phyloP scores from a whole-genome alignment of 2,329 filamentous ascomycete genomes.

The Lachnum nothofagi region DNA sequence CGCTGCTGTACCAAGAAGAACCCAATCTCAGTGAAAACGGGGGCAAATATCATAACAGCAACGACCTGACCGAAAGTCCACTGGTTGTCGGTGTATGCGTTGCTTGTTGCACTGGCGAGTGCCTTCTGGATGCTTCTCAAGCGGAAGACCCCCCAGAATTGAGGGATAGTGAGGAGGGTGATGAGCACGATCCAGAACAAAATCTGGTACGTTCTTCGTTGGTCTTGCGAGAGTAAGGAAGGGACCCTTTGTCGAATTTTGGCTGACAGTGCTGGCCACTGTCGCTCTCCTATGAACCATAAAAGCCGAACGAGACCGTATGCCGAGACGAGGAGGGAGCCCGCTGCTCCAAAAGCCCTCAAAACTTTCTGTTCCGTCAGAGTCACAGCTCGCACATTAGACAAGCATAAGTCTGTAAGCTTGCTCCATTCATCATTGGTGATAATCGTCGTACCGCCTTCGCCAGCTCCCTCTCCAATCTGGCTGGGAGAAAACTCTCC shows the following conservation, averaged over 20 bases:
- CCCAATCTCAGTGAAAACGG: conserved; percentile 8
- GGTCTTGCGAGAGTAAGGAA: background rate
- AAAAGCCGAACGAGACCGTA: conserved; percentile 5
- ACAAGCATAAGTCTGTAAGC: conserved; percentile 2
- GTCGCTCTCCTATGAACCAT: conserved; percentile 6
- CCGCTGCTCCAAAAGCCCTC: conserved; percentile 5
- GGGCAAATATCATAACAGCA: conserved; percentile 13
- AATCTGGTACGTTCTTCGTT: background rate
- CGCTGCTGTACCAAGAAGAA: too few species aligned
- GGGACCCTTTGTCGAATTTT: background rate
- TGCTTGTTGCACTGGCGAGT: conserved; percentile 5
- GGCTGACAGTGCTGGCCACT: background rate
- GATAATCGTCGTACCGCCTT: conserved; percentile 7
- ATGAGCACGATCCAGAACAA: background rate
- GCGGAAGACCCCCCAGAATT: conserved; percentile 12
- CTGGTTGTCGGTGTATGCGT: conserved; percentile 12
- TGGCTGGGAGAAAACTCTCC: conserved; percentile 10
- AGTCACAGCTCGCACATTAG: background rate
- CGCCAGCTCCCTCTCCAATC: conserved; percentile 5
- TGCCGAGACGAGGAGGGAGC: background rate
- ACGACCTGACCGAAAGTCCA: conserved; percentile 17
- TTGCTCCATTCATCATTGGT: conserved; percentile 8
- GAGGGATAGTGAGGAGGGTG: conserved; percentile 8
- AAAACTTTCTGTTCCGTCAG: conserved; percentile 1
- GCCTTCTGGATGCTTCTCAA: conserved; percentile 9